phyloP scores from a whole-genome alignment of 306 rosid genomes.

The Pterocarpus macrocarpus region DNA sequence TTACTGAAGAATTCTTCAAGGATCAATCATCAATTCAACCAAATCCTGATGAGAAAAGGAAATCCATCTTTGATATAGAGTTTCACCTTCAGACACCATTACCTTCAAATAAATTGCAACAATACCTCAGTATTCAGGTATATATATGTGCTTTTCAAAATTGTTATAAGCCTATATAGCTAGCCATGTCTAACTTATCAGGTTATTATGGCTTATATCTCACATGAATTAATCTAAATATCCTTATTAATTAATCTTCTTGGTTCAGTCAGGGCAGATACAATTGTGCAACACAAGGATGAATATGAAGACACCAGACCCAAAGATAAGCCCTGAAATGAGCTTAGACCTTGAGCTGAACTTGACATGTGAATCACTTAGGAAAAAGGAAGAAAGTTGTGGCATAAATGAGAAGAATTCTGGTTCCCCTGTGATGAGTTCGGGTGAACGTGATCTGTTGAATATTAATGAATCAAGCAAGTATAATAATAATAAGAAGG shows the following conservation, averaged over 20 bases:
- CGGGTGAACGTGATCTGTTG: constrained; percentile 28
- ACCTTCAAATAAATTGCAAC: constrained; percentile 79
- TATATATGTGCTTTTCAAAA: background rate
- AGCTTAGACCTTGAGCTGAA: constrained; percentile 90
- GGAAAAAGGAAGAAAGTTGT: constrained; percentile 42
- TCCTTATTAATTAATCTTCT: background rate
- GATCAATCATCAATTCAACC: constrained; percentile 38
- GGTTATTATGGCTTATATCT: background rate
- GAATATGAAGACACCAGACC: constrained; percentile 61
- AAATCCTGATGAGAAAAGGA: constrained; percentile 30
- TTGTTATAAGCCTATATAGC: background rate
- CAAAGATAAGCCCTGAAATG: constrained; percentile 61
- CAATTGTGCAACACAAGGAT: constrained; percentile 77
- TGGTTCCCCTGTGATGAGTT: background rate
- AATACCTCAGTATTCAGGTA: constrained; percentile 86
- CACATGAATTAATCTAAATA: background rate
- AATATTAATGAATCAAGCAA: constrained; percentile 32
- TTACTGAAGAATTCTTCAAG: constrained; percentile 48
- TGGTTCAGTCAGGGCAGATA: constrained; percentile 80
- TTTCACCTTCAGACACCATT: constrained; percentile 83
- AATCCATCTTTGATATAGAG: constrained; percentile 68
- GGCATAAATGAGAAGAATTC: constrained; percentile 34
- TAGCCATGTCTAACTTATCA: background rate
- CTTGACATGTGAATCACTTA: constrained; percentile 64
- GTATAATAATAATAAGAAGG: constrained; percentile 19